Conservation (phyloP, 2,329 filamentous ascomycete genomes). For the Gnomoniopsis smithogilvyi region DNA sequence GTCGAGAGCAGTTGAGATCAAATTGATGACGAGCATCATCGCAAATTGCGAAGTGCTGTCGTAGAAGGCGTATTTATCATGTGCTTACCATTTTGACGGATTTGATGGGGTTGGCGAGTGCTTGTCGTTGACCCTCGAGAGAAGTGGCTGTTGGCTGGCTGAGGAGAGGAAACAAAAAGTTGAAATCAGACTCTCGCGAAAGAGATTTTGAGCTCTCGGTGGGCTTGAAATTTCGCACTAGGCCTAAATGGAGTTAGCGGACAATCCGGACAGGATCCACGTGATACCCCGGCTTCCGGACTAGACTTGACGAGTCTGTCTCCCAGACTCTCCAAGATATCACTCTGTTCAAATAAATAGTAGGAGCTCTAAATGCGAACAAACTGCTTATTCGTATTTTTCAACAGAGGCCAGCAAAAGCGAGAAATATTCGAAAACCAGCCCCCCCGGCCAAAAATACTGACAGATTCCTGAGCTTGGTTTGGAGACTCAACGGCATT, state of each 20-base stretch:
- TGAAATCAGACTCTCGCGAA: background rate
- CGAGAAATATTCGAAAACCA: too few relatives aligned
- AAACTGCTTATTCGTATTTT: background rate
- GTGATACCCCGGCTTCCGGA: background rate
- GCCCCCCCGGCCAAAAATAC: background rate
- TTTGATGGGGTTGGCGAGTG: slow-evolving; percentile 41
- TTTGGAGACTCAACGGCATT: background rate
- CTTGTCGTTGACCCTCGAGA: slow-evolving; percentile 37
- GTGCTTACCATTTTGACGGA: slow-evolving; percentile 62
- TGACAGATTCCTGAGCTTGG: background rate
- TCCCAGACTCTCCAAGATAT: background rate
- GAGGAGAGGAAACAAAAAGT: background rate
- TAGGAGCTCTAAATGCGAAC: background rate
- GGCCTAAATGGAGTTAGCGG: background rate
- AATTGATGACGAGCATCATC: slow-evolving; percentile 13
- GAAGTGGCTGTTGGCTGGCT: slow-evolving; percentile 15
- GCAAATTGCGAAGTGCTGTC: slow-evolving; percentile 10
- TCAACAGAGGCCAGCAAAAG: background rate
- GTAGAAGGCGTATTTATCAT: slow-evolving; percentile 30
- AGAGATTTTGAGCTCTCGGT: slow-evolving; percentile 15
- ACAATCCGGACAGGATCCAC: background rate
- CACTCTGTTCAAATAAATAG: background rate
- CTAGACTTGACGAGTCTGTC: background rate
- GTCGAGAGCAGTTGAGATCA: slow-evolving; percentile 24
- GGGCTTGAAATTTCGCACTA: slow-evolving; percentile 1